These are phyloP conservation scores for Claviceps capensis DNA, from an alignment of 2,329 filamentous ascomycete species.

Conservation along the genomic window DNA sequence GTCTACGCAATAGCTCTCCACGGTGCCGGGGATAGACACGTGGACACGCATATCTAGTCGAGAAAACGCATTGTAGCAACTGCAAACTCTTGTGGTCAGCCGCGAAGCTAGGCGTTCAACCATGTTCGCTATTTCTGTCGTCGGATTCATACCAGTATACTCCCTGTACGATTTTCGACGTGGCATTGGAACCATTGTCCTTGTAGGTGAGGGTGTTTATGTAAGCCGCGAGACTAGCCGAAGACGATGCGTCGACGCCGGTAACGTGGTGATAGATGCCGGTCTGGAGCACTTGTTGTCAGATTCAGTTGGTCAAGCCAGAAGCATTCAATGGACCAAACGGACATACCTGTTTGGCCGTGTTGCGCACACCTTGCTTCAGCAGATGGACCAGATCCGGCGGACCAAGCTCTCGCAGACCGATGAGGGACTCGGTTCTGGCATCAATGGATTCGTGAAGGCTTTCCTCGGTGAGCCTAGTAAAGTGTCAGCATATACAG, in stretches of 20 bases:
- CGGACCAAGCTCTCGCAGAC: conserved; percentile 82
- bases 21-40: conserved; percentile 88
- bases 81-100: conserved; percentile 11
- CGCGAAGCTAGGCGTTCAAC: too few relatives aligned
- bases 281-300: conserved; percentile 35
- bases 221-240: conserved; percentile 90
- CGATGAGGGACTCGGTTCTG: conserved; percentile 75
- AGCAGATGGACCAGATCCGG: conserved; percentile 92
- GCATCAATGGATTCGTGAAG: conserved; percentile 85
- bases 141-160: conserved; percentile 63
- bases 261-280: conserved; percentile 98
- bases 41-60: conserved; percentile 96
- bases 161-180: conserved; percentile 80
- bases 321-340: neutral
- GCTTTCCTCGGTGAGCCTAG: conserved; percentile 84
- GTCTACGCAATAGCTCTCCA: conserved; percentile 95
- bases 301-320: conserved; percentile 5
- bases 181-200: conserved; percentile 57
- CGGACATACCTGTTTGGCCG: conserved; percentile 38
- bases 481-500: conserved; percentile 10
- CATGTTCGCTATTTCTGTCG: neutral
- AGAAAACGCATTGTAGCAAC: conserved; percentile 98
- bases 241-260: conserved; percentile 92
- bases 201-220: conserved; percentile 95
- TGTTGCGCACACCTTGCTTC: conserved; percentile 51